Conservation (phyloP, 345 rosid genomes). For the Kernera saxatilis region DNA sequence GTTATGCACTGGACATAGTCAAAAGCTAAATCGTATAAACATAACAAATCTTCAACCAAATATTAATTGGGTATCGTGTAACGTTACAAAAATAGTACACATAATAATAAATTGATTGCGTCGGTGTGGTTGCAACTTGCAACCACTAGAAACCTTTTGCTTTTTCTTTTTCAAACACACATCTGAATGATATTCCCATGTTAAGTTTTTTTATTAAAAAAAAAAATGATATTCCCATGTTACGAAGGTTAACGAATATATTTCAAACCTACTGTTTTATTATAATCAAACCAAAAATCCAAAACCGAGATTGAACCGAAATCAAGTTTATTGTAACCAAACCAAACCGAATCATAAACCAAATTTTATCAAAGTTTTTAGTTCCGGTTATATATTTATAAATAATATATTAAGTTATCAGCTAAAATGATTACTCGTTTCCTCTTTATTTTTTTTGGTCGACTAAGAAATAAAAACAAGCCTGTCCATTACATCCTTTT, state of each 20-base stretch:
- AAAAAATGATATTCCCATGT: constrained; percentile 11
- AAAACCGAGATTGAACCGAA: neutral
- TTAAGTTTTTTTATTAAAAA: too few relatives aligned
- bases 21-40: constrained; percentile 11
- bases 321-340: neutral
- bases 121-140: constrained; percentile 30
- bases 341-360: neutral
- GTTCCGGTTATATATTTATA: neutral
- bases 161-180: constrained; percentile 15
- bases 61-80: constrained; percentile 22
- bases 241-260: too few relatives aligned
- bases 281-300: neutral
- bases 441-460: neutral
- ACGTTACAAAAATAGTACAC: constrained; percentile 8
- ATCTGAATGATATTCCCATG: constrained; percentile 1
- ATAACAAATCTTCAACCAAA: constrained; percentile 23
- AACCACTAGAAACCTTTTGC: constrained; percentile 21
- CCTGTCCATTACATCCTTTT: neutral
- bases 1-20: constrained; percentile 2
- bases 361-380: neutral
- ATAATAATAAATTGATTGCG: constrained; percentile 19
- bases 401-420: neutral
- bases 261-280: too few relatives aligned
- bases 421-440: neutral
- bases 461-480: neutral